Base-by-base conservation (phyloP, 148 eudicot genomes). In the Oxyria digyna region DNA sequence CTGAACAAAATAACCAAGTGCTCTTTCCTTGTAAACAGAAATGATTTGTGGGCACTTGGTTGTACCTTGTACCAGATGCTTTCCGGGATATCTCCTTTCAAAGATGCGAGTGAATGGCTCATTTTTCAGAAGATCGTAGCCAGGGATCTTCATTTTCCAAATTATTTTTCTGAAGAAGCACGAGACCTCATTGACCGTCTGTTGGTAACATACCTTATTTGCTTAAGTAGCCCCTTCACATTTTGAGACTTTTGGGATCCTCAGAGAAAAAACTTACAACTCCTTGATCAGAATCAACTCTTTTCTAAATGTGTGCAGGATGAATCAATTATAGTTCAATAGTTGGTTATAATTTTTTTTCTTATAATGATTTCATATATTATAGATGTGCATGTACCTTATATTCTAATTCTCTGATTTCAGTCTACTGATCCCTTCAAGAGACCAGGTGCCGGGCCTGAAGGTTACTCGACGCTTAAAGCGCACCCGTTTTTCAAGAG, bases 1-100 rank as follows among this genome's bases (percentile, higher is more conserved):
- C 41, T 38, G 41, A 38, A 38, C 9, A 7, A 38, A 38, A 5
- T 38, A 38, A 38, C 9, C 7, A 38, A 33, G 37, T 33, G n/a
- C 5, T 50, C 52, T 62, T 70, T 38, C 29, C 38, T 57, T 2
- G 27, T 62, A 74, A 71, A 75, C 90, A 94, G 98, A 78, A 94
- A 90, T 72, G 98, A 94, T 78, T 85, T 90, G 32, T 94, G 98
- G 98, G 98, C 98, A 42, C 96, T 94, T 70, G 98, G 98, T 71
- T 94, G 98, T 85, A 94, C 97, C 38, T 73, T 94, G 83, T 94
- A 87, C 79, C 97, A 94, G 83, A 94, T 94, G 98, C 90, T 94
- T 64, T 90, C 98, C 46, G 98, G 97, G 76, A 87, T 84, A 72
- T 94, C 98, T 72, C 98, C 98, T 24, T 94, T 94, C 71, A 94